Evolutionary conservation across 371 early-diverging fungal species (phyloP), one percentile per base, ranked within the genome.

Genomic region (Mucor mucedo): DNA sequence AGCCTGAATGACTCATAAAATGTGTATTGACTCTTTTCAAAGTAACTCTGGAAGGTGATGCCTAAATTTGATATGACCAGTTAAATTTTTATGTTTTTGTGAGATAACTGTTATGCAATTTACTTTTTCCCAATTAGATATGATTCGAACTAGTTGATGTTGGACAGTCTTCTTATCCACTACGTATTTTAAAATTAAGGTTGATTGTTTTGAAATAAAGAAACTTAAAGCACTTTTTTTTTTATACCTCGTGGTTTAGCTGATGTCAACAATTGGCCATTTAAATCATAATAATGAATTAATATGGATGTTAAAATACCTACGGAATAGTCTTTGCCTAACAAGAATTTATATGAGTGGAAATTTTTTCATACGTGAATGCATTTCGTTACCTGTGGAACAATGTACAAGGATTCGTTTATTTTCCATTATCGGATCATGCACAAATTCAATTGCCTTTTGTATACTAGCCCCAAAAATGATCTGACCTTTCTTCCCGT

Each of bases 291-390:
- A 54, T 81, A 89, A 7, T 81, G 63, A 1, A 87, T 69, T 13
- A 93, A 56, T 14, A 91, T 65, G 0, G 90, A 84, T 55, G 93
- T 65, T n/a, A 88, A 76, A 57, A 95, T 87, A 13, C 93, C 91
- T 0, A 93, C 93, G 2, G 93, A 90, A 30, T 91, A 69, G 69
- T 93, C 93, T 58, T 78, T 84, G 9, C 86, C 77, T 77, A 47
- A n/a, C 27, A 29, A 42, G 41, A 38, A 38, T 13, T 40, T 28
- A 38, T 84, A 44, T 60, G 66, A 73, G 9, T 7, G 33, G 38
- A 32, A 38, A 16, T 27, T 6, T 47, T 10, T 27, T 0, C 1
- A 35, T 6, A 35, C 30, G 57, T 41, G 16, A 8, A 21, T 33
- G 44, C 14, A 14, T 14, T 13, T 2, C 4, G 6, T 64, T 70